Percentiles rank a stretch among this genome's conserved stretches.
phyloP scores from a whole-genome alignment of 176 grass and related monocot genomes.

The Panicum miliaceum region DNA sequence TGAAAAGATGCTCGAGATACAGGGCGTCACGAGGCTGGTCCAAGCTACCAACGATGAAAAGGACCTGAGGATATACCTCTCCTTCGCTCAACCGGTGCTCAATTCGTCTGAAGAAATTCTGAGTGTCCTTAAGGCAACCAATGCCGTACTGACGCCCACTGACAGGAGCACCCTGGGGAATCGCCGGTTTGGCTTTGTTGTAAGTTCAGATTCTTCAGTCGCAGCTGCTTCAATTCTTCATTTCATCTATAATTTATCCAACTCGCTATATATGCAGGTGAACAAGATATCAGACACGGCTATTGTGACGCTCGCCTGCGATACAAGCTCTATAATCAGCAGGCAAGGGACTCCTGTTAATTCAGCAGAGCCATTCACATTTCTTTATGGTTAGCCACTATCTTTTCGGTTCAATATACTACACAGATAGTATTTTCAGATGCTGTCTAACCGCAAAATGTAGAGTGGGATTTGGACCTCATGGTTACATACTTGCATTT shows the following conservation, averaged over 20 bases:
- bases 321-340: constrained; percentile 74
- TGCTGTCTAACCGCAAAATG: not conserved
- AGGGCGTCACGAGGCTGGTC: constrained; percentile 67
- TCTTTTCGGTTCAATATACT: not conserved
- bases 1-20: constrained; percentile 56
- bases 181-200: constrained; percentile 74
- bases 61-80: constrained; percentile 65
- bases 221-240: not conserved
- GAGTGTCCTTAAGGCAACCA: constrained; percentile 43
- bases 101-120: constrained; percentile 78
- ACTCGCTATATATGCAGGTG: constrained; percentile 52
- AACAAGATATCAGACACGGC: constrained; percentile 54
- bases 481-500: not conserved
- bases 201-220: constrained; percentile 38
- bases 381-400: constrained; percentile 75
- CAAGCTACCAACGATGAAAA: constrained; percentile 64
- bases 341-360: constrained; percentile 80
- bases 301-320: constrained; percentile 65
- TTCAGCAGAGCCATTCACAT: constrained; percentile 64
- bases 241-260: not conserved
- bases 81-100: constrained; percentile 76
- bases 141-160: constrained; percentile 64
- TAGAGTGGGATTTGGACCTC: not conserved
- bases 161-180: constrained; percentile 65
- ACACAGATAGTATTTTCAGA: not conserved